Conservation (phyloP, 2,329 filamentous ascomycete species). For the Aspergillus viridinutans region DNA sequence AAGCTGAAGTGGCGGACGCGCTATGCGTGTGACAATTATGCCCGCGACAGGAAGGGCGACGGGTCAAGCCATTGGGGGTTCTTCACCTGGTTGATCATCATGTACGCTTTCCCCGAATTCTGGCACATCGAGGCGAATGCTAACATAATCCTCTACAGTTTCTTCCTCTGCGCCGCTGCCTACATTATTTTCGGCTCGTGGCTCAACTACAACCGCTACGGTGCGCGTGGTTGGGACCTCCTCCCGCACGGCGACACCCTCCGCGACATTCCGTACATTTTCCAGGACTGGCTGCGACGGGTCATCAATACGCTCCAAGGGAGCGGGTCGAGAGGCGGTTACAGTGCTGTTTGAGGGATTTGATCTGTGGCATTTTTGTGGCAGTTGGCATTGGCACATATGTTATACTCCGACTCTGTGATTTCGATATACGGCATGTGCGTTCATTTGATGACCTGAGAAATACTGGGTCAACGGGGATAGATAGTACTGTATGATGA, state of each 20-base stretch:
- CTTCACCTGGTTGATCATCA: slow-evolving; percentile 93
- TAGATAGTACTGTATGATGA: background rate
- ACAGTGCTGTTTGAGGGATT: slow-evolving; percentile 73
- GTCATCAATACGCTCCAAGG: slow-evolving; percentile 82
- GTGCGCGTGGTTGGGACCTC: slow-evolving; percentile 90
- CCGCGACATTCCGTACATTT: slow-evolving; percentile 83
- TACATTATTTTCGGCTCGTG: slow-evolving; percentile 98
- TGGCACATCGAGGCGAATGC: too few relatives aligned
- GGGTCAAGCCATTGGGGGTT: slow-evolving; percentile 73
- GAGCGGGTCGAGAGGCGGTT: slow-evolving; percentile 78
- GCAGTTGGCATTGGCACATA: background rate
- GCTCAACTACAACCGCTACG: slow-evolving; percentile 98
- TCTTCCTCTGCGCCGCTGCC: slow-evolving; percentile 77
- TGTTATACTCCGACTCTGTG: background rate
- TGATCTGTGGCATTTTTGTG: background rate
- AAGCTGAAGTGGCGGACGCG: slow-evolving; percentile 82
- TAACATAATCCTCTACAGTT: slow-evolving; percentile 45
- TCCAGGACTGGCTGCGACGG: slow-evolving; percentile 80
- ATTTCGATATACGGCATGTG: background rate
- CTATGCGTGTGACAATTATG: slow-evolving; percentile 69
- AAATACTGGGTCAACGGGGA: background rate
- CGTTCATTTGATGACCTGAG: background rate
- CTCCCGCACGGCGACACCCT: slow-evolving; percentile 89
- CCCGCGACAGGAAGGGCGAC: slow-evolving; percentile 41
- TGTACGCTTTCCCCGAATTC: slow-evolving; percentile 57